Evolutionary conservation across 2,329 filamentous ascomycete genomes (phyloP).

Genomic region (Ceratocystis ficicola): DNA sequence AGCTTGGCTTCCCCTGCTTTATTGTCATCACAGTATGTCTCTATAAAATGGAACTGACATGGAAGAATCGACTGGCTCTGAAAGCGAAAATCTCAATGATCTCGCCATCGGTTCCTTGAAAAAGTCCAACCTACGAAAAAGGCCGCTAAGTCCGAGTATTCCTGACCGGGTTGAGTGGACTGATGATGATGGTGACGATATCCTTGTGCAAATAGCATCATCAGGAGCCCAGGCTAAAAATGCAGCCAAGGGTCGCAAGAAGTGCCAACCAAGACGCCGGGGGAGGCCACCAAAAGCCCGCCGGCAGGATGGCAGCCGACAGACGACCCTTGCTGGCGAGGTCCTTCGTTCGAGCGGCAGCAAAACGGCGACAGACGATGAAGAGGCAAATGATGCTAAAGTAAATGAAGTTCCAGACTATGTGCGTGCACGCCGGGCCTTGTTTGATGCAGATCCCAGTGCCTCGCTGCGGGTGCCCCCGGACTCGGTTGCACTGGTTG

Average conservation of each 20-base stretch:
- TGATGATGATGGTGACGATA: slow-evolving; percentile 16
- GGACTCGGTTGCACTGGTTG: slow-evolving; percentile 59
- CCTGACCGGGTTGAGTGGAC: slow-evolving; percentile 16
- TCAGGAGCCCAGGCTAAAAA: background rate
- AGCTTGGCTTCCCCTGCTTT: background rate
- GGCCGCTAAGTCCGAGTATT: background rate
- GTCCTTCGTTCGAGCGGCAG: background rate
- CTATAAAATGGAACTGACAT: background rate
- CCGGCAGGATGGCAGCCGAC: background rate
- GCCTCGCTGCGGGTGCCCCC: slow-evolving; percentile 67
- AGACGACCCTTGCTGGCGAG: background rate
- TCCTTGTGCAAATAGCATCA: background rate
- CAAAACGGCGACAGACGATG: background rate
- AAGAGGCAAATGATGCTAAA: background rate
- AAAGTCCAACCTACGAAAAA: background rate
- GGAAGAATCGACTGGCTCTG: slow-evolving; percentile 6
- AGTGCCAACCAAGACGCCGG: background rate
- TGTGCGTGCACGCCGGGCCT: slow-evolving; percentile 51
- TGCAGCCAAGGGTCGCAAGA: background rate
- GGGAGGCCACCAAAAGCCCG: background rate
- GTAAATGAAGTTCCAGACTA: slow-evolving; percentile 51
- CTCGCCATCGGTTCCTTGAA: background rate
- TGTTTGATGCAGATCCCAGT: slow-evolving; percentile 53
- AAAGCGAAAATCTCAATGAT: background rate
- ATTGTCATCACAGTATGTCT: background rate